These are phyloP conservation scores for Sextonia rubra DNA, from an alignment of 164 flowering plant genomes.

Conservation along the genomic window DNA sequence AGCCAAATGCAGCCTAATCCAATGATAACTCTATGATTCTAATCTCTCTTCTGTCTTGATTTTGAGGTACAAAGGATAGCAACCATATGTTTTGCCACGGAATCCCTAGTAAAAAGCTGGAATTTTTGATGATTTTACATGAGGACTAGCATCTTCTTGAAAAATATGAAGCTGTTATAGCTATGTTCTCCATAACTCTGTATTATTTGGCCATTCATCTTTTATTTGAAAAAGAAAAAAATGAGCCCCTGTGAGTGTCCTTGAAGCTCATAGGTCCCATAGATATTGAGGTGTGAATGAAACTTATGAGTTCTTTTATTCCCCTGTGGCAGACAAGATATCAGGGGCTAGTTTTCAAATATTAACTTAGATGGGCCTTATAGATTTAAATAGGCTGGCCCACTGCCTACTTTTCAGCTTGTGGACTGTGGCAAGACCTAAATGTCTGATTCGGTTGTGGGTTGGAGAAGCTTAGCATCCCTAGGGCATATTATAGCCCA, in stretches of 20 bases:
- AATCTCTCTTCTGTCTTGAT: constrained; percentile 23
- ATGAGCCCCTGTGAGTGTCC: not conserved
- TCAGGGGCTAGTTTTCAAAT: no score
- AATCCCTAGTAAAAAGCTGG: constrained; percentile 19
- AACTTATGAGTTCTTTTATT: no score
- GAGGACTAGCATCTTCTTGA: constrained; percentile 15
- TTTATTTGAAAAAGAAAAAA: not conserved
- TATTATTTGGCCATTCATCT: not conserved
- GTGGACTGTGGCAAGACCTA: no score
- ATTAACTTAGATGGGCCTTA: no score
- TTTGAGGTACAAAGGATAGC: constrained; percentile 36
- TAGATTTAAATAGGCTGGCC: no score
- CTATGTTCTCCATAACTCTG: constrained; percentile 27
- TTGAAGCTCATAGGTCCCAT: not conserved
- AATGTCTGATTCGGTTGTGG: no score
- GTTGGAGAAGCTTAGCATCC: no score
- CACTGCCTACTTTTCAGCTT: no score
- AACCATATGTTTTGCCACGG: constrained; percentile 29
- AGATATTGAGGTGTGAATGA: not conserved
- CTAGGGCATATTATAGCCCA: no score
- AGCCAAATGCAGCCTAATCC: constrained; percentile 9
- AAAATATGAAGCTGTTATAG: constrained; percentile 31
- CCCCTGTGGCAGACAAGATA: no score
- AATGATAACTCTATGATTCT: constrained; percentile 18
- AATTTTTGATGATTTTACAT: constrained; percentile 20